Conservation (phyloP, 495 filamentous ascomycete genomes). For the Paragyromitra xinjiangensis region DNA sequence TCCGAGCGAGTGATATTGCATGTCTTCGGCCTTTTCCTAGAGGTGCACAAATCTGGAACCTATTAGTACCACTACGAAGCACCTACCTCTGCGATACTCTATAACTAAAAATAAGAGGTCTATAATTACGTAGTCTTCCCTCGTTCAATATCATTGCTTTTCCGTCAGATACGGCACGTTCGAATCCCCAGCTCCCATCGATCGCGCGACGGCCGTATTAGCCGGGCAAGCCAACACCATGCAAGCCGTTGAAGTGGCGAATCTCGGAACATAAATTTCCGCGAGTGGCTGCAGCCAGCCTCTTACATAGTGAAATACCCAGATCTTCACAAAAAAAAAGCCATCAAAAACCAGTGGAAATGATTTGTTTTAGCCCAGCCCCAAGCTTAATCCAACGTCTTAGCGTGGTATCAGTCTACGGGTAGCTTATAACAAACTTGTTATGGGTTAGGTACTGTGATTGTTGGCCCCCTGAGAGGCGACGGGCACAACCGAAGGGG, state of each 20-base stretch:
- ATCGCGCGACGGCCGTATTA: not conserved
- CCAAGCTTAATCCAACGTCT: slow-evolving; percentile 9
- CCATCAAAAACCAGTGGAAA: not conserved
- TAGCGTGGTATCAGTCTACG: not conserved
- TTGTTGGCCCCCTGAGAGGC: not conserved
- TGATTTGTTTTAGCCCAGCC: not conserved
- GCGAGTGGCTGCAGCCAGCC: not conserved
- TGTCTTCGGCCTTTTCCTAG: not conserved
- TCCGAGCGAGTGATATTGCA: slow-evolving; percentile 1
- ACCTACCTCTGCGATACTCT: not conserved
- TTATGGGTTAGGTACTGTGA: not conserved
- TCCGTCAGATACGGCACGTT: no score
- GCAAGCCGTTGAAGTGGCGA: slow-evolving; percentile 1
- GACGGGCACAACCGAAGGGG: not conserved
- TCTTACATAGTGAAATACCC: not conserved
- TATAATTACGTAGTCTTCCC: not conserved
- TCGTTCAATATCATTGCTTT: not conserved
- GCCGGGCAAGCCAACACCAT: not conserved
- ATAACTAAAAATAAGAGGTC: not conserved
- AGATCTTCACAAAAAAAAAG: not conserved
- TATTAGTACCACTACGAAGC: not conserved
- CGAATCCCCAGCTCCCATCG: no score
- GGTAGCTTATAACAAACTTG: not conserved
- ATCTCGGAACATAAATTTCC: not conserved
- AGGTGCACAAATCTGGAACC: not conserved